phyloP scores from a whole-genome alignment of 805 yeast species.

The Candida qinlingensis region DNA sequence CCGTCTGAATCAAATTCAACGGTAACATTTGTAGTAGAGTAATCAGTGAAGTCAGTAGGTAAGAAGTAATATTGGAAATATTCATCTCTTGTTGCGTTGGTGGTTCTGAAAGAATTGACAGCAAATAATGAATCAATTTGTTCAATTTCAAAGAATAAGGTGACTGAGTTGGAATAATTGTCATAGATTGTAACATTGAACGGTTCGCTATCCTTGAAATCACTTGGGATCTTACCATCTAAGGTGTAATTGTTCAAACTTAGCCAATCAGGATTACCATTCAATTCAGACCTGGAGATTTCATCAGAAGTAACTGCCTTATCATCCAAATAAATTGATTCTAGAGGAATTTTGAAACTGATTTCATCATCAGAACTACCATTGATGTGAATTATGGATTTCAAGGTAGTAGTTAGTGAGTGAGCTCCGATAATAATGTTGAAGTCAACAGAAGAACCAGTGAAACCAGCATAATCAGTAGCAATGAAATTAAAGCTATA shows the following conservation, averaged over 20 bases:
- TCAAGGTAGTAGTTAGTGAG: slow-evolving; percentile 60
- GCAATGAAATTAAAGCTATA: slow-evolving; percentile 74
- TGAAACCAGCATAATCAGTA: slow-evolving; percentile 67
- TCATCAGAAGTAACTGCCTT: slow-evolving; percentile 39
- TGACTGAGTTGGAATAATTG: slow-evolving; percentile 53
- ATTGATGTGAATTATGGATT: slow-evolving; percentile 52
- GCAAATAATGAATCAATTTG: slow-evolving; percentile 52
- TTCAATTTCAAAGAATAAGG: slow-evolving; percentile 51
- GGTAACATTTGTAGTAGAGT: slow-evolving; percentile 41
- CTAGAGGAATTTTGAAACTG: slow-evolving; percentile 53
- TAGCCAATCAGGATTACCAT: slow-evolving; percentile 59
- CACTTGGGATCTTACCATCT: slow-evolving; percentile 51
- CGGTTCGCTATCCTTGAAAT: slow-evolving; percentile 29
- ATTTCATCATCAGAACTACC: slow-evolving; percentile 61
- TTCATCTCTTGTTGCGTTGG: slow-evolving; percentile 63
- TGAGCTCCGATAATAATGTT: slow-evolving; percentile 84
- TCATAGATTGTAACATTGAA: slow-evolving; percentile 59
- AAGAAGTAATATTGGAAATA: slow-evolving; percentile 54
- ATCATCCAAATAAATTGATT: slow-evolving; percentile 63
- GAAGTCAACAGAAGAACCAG: slow-evolving; percentile 68
- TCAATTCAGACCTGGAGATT: slow-evolving; percentile 46
- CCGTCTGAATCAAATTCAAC: slow-evolving; percentile 37
- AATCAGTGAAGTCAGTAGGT: slow-evolving; percentile 52
- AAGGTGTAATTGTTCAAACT: slow-evolving; percentile 39
- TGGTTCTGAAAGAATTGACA: slow-evolving; percentile 42